Base-by-base conservation (phyloP, 768 basidiomycete species). In the Pleurotus cornucopiae region DNA sequence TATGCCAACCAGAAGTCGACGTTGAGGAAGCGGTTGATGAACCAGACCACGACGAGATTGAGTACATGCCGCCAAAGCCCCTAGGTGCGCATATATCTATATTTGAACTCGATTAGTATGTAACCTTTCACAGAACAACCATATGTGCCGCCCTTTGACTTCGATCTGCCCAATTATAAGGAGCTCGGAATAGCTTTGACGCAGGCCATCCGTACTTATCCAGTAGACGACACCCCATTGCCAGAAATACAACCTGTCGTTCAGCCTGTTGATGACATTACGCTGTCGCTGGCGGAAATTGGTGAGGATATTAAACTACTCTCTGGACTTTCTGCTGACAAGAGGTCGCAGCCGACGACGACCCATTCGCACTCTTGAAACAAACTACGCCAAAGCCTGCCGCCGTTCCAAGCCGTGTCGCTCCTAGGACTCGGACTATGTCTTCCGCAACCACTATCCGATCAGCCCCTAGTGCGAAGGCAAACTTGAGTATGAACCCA, bases 31-130 rank as follows among this genome's bases (percentile, higher is more conserved):
- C 60, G 34, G 55, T 62, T 5, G 58, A 61, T 0, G 65, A 70
- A 49, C 71, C 74, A 48, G 75, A 76, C 60, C 65, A 67, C 47
- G 79, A 78, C 52, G 80, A 81, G 57, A 66, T 82, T 44, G 80
- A 83, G 60, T 82, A 80, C 59, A 76, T 77, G 72, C 67, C 80
- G 12, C 80, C 80, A 2, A 80, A 79, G 60, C 75, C 71, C 6
- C 61, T 73, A 16, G 66, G 77, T 75, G 57, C 46, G 70, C 60
- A 4, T 34, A 9, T 44, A 26, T 26, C 7, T 5, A 9, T 14
- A 14, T 12, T 41, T 47, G 20, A 20, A 21, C 30, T 45, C n/a
- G 21, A 47, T 13, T 41, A 21, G 55, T n/a, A 13, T 37, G 44
- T 30, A 60, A n/a, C 39, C 7, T 11, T 48, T 5, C 23, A 4